Conservation (phyloP, 768 basidiomycete species). For the Calocybe gangraenosa region DNA sequence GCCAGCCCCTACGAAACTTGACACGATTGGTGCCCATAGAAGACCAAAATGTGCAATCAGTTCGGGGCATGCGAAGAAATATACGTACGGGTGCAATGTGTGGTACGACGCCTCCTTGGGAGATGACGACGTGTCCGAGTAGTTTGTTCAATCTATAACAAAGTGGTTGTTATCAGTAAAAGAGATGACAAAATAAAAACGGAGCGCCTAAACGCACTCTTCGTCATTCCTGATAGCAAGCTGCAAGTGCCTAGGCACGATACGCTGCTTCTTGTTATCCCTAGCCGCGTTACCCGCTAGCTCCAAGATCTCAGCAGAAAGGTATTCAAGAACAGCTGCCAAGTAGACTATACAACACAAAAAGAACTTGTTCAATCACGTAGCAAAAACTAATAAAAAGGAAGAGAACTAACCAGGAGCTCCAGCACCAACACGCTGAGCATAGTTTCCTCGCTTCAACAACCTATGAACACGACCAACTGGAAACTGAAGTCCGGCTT, state of each 20-base stretch:
- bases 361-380: conserved; percentile 4
- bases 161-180: too few species aligned
- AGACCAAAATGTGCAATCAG: too few species aligned
- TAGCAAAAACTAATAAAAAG: not conserved
- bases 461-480: conserved; percentile 92
- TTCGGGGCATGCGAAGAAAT: too few species aligned
- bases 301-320: conserved; percentile 91
- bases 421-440: conserved; percentile 85
- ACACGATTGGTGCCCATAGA: too few species aligned
- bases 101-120: conserved; percentile 81
- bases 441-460: conserved; percentile 84
- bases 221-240: not conserved
- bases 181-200: too few species aligned
- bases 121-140: conserved; percentile 78
- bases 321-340: conserved; percentile 87
- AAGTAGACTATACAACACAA: conserved; percentile 60
- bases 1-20: too few species aligned
- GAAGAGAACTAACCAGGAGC: conserved; percentile 57
- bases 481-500: conserved; percentile 79
- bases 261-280: conserved; percentile 89
- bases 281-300: conserved; percentile 84
- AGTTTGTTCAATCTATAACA: conserved; percentile 59
- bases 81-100: conserved; percentile 50
- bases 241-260: conserved; percentile 89
- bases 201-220: not conserved